Conservation (phyloP, 768 basidiomycete genomes). For the Cyathus striatus region DNA sequence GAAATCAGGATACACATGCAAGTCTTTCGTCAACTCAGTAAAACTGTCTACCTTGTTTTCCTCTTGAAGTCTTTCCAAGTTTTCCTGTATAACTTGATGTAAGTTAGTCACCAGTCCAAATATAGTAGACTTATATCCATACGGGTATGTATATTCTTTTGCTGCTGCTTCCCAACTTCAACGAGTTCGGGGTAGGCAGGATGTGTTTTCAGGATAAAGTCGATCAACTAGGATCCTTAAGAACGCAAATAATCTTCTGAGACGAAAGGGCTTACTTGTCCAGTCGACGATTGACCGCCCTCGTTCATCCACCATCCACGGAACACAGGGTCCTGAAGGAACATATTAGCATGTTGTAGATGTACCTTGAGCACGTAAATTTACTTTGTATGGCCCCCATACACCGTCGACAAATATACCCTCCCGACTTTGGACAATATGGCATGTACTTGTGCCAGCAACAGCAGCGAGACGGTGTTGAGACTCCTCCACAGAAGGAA, state of each 20-base stretch:
- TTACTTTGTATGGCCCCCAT: slow-evolving; percentile 85
- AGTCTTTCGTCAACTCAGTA: slow-evolving; percentile 83
- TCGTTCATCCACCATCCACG: slow-evolving; percentile 99
- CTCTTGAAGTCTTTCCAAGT: slow-evolving; percentile 59
- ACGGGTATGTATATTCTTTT: slow-evolving; percentile 58
- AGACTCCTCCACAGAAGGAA: slow-evolving; percentile 71
- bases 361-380: neutral
- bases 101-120: neutral
- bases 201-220: slow-evolving; percentile 92
- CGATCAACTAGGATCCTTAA: too few relatives aligned
- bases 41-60: slow-evolving; percentile 53
- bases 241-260: too few relatives aligned
- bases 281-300: slow-evolving; percentile 97
- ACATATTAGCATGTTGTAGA: neutral
- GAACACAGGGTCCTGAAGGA: slow-evolving; percentile 74
- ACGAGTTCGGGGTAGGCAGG: slow-evolving; percentile 73
- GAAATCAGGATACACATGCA: slow-evolving; percentile 94
- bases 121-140: slow-evolving; percentile 6
- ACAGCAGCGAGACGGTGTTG: slow-evolving; percentile 82
- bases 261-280: too few relatives aligned
- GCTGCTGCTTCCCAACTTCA: slow-evolving; percentile 52
- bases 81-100: slow-evolving; percentile 60
- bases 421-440: slow-evolving; percentile 84
- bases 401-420: slow-evolving; percentile 88
- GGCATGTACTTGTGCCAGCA: slow-evolving; percentile 95